These are phyloP conservation scores for Beta vulgaris DNA, from an alignment of 148 eudicot genomes.

Conservation along the genomic window DNA sequence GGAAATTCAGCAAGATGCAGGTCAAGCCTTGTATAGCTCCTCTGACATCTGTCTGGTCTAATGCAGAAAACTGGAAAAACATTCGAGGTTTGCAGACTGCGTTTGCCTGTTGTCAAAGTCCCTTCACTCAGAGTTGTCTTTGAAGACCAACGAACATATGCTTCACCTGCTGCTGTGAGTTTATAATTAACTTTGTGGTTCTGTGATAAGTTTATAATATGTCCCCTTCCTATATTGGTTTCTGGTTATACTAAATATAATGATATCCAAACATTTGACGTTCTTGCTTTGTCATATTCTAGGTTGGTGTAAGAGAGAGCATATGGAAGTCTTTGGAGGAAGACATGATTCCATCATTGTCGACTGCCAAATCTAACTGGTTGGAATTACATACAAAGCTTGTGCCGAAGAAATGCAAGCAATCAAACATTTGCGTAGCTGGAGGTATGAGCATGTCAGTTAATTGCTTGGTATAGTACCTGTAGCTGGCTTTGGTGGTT, in stretches of 20 bases:
- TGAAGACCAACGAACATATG: constrained; percentile 96
- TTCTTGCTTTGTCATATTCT: constrained; percentile 15
- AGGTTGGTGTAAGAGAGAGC: constrained; percentile 71
- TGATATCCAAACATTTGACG: constrained; percentile 2
- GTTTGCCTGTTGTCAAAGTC: constrained; percentile 74
- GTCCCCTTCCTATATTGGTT: not conserved
- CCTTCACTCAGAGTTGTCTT: constrained; percentile 67
- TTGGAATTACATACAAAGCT: constrained; percentile 74
- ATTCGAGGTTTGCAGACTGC: constrained; percentile 76
- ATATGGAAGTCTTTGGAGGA: constrained; percentile 85
- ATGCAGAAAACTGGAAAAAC: constrained; percentile 84
- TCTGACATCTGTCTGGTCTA: constrained; percentile 13
- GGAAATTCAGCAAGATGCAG: not conserved
- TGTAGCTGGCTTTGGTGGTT: constrained; percentile 2
- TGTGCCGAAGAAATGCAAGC: constrained; percentile 53
- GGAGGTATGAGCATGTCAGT: constrained; percentile 70
- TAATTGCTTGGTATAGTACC: not conserved
- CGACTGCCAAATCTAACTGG: constrained; percentile 72
- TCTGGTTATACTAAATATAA: not conserved
- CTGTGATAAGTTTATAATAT: too few relatives aligned
- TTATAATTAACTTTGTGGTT: constrained; percentile 12
- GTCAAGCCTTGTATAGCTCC: not conserved
- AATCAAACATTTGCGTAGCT: constrained; percentile 77
- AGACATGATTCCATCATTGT: constrained; percentile 67
- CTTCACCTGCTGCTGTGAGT: constrained; percentile 91